Base-by-base conservation (phyloP, 306 rosid genomes). In the Castanea sativa region DNA sequence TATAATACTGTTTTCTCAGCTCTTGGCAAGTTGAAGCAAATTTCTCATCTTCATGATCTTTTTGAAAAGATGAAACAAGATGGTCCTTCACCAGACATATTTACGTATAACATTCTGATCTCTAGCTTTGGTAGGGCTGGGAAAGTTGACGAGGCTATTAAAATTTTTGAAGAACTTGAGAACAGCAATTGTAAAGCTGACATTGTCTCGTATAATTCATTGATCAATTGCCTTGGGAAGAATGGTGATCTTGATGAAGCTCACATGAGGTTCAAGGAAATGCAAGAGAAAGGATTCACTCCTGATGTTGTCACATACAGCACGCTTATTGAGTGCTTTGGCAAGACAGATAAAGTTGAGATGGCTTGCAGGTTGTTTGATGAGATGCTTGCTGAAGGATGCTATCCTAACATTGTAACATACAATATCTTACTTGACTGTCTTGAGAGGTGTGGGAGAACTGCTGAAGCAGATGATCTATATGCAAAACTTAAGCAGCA, bases 271-370 rank as follows among this genome's bases (percentile, higher is more conserved):
- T 94, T 94, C 63, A 90, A 83, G 82, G 99, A 94, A 89, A 94
- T 94, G 99, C 89, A 86, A 73, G 99, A 94, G 79, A 92, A 85
- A 80, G 97, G 99, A 61, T 59, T 91, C 57, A 84, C 80, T 81
- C 97, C 99, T 1, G 99, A 94, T 72, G 97, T 94, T 43, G 87
- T 94, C 79, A 91, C 99, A n/a, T 94, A 94, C 75, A 92, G 97
- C 87, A 94, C 97, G 12, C 97, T 94, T 32, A 94, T 94, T 3
- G 97, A 94, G 83, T 92, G 99, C 85, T 92, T 94, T 69, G 99
- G 99, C 52, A 94, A 94, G 90, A 94, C 97, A 0, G 94, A 89
- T 67, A 94, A 86, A 82, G 97, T 94, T 52, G 97, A 91, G 73
- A 92, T 92, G 99, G 97, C 97, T 0, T 38, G 92, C 76, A 87